These are phyloP conservation scores for Lepiota brunneoincarnata DNA, from an alignment of 768 basidiomycete species.

Conservation along the genomic window DNA sequence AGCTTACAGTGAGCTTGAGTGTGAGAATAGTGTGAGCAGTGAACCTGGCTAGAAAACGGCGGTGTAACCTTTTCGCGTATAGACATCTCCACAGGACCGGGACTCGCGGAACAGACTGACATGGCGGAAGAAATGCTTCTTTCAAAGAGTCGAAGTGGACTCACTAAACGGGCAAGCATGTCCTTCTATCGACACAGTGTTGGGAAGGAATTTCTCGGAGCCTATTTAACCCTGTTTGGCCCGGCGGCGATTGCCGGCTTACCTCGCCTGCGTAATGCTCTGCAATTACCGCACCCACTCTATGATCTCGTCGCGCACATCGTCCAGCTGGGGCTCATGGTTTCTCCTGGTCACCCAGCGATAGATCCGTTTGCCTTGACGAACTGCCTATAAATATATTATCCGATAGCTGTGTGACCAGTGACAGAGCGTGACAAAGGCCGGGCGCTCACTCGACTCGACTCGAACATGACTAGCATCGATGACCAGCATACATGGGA, in stretches of 20 bases:
- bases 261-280: neutral
- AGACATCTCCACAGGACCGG: constrained; percentile 55
- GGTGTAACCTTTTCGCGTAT: constrained; percentile 55
- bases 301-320: neutral
- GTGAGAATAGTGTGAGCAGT: constrained; percentile 12
- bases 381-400: neutral
- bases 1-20: constrained; percentile 58
- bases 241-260: constrained; percentile 4
- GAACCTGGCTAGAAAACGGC: constrained; percentile 12
- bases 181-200: neutral
- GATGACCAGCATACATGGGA: constrained; percentile 5
- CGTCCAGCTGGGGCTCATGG: neutral
- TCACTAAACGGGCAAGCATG: constrained; percentile 10
- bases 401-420: neutral
- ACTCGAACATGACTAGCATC: neutral
- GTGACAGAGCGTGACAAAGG: neutral
- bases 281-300: neutral
- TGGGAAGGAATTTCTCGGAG: neutral
- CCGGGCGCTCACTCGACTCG: neutral
- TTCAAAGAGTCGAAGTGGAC: constrained; percentile 8
- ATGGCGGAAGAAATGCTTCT: constrained; percentile 4
- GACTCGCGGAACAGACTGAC: constrained; percentile 14
- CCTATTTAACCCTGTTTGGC: constrained; percentile 6
- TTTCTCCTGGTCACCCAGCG: too few species aligned
- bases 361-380: too few species aligned